Conservation (phyloP, 2,329 filamentous ascomycete species). For the Didymella sp. region DNA sequence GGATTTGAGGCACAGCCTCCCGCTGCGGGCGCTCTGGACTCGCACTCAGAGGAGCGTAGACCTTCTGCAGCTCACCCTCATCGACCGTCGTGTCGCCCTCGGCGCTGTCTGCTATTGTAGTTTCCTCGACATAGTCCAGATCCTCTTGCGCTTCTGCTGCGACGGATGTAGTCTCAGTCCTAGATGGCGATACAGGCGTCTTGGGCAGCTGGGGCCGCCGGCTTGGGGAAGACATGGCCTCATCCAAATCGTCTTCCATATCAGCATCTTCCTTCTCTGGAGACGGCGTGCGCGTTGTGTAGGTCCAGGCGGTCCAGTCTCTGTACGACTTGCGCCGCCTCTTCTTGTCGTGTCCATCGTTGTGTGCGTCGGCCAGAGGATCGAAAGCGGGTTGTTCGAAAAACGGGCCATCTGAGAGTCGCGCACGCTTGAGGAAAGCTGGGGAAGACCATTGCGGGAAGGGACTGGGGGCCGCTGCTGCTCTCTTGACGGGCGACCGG, state of each 20-base stretch:
- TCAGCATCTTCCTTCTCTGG: conserved; percentile 62
- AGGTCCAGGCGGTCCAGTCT: conserved; percentile 74
- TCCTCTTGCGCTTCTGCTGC: conserved; percentile 2
- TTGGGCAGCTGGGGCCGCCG: conserved; percentile 32
- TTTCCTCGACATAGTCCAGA: conserved; percentile 6
- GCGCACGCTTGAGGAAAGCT: conserved; percentile 73
- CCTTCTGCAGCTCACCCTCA: conserved; percentile 6
- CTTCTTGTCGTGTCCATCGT: conserved; percentile 70
- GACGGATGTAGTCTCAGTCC: conserved; percentile 6
- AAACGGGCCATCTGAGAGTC: conserved; percentile 72
- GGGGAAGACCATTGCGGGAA: conserved; percentile 71
- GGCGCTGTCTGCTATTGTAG: conserved; percentile 10
- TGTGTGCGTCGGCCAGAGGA: conserved; percentile 67
- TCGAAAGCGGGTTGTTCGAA: conserved; percentile 68
- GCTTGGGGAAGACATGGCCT: conserved; percentile 30
- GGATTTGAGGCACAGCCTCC: not conserved
- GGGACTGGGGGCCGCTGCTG: conserved; percentile 17
- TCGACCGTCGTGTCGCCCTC: conserved; percentile 17
- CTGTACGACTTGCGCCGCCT: conserved; percentile 73
- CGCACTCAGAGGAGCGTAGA: not conserved
- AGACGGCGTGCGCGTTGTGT: conserved; percentile 73
- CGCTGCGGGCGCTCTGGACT: not conserved
- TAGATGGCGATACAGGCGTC: conserved; percentile 37
- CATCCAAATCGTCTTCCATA: conserved; percentile 24
- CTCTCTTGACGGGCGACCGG: conserved; percentile 29